These are phyloP conservation scores for Puccinia horiana DNA, from an alignment of 1,284 basidiomycete genomes.

Conservation along the genomic window DNA sequence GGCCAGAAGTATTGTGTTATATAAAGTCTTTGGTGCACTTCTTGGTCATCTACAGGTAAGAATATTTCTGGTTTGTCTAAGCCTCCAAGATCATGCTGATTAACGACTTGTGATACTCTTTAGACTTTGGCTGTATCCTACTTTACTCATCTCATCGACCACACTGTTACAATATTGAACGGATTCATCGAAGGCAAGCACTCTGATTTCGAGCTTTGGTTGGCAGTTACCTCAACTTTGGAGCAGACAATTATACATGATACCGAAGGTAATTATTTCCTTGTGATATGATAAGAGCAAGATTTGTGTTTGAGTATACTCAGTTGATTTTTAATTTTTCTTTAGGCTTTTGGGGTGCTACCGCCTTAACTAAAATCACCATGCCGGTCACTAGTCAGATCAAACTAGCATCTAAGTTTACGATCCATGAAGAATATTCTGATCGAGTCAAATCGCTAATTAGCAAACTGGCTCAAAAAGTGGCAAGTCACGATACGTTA, in stretches of 20 bases:
- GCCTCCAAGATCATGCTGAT: background rate
- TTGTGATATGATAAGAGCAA: too few relatives aligned
- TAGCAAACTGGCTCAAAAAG: constrained; percentile 69
- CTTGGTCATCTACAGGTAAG: constrained; percentile 39
- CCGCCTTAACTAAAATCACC: constrained; percentile 54
- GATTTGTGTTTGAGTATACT: too few relatives aligned
- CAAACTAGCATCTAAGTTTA: constrained; percentile 36
- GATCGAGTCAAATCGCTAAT: constrained; percentile 66
- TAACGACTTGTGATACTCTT: background rate
- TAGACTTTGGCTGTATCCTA: constrained; percentile 52
- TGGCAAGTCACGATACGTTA: constrained; percentile 78
- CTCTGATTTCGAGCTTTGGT: constrained; percentile 42
- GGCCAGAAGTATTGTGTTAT: constrained; percentile 25
- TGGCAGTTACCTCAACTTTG: constrained; percentile 15
- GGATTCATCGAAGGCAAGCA: constrained; percentile 31
- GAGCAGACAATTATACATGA: constrained; percentile 38
- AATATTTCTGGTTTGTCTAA: background rate
- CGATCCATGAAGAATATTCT: constrained; percentile 62
- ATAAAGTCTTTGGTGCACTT: constrained; percentile 40
- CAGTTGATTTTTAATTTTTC: constrained; percentile 20
- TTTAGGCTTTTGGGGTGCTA: constrained; percentile 56
- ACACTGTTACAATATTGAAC: constrained; percentile 54
- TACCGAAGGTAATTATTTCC: constrained; percentile 40
- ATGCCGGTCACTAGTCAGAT: constrained; percentile 54
- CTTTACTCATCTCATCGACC: constrained; percentile 56